Base-by-base conservation (phyloP, 2,329 filamentous ascomycete genomes). In the Fusarium brachygibbosum region DNA sequence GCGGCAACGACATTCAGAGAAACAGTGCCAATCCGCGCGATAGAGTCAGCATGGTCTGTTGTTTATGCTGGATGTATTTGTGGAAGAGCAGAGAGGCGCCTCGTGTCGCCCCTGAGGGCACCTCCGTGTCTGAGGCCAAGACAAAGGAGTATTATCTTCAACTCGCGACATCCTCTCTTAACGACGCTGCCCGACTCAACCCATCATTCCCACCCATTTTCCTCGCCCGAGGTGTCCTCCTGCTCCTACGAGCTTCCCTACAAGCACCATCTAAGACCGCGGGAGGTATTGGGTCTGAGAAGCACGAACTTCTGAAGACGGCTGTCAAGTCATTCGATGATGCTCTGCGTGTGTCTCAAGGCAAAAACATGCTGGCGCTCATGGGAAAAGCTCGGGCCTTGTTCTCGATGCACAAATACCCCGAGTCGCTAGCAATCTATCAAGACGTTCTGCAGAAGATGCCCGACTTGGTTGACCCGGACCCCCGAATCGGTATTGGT, bases 321-420 rank as follows among this genome's bases (percentile, higher is more conserved):
- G 94, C 96, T 2, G 84, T 95, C 66, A 98, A 97, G 80, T 93
- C 93, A 66, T 99, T 99, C 77, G 96, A 99, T 69, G 95, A 98
- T 78, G 94, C 95, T 4, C 89, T 96, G 51, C 90, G 93, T 68
- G 90, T 92, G 9, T 98, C 95, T 0, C 87, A 91, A 57, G 90
- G 91, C 29, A 92, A 91, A 77, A 99, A 99, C 76, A 91, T 98
- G 84, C 90, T 99, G 84, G 96, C 96, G 0, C 84, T 94, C 34
- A 88, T 99, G 83, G 97, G 96, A 52, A 96, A 94, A 78, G 93
- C 95, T 11, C 90, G 94, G 72, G 92, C 93, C 21, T 84, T 93
- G 52, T 99, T 93, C 78, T 94, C 95, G 16, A 86, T 97, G 74
- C 92, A 92, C 59, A 94, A 93, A 79, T 97, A 92, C 75, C 86